Base-by-base conservation (phyloP, 495 filamentous ascomycete species). In the Achaetomiella virescens region DNA sequence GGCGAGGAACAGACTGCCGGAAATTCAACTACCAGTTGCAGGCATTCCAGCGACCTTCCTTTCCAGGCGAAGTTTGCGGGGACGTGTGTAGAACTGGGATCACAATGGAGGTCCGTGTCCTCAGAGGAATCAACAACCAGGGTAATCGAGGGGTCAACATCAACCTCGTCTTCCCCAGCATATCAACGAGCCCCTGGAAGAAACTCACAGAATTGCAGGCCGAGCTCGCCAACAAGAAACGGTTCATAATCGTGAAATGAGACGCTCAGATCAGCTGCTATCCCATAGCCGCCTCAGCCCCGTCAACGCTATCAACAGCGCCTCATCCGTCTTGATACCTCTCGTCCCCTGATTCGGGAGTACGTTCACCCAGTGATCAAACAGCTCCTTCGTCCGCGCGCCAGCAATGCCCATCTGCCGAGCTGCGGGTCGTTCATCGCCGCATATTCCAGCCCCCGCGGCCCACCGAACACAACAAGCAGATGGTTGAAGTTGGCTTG, bases 251-350 rank as follows among this genome's bases (percentile, higher is more conserved):
- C n/a, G n/a, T n/a, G n/a, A 31, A 31, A 31, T 9, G 4, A 5
- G 27, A 31, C 27, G n/a, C 27, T 22, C 11, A 48, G 36, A 18
- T 63, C 58, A 69, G 54, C 57, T 69, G 45, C 51, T 65, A 38
- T 70, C 75, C 76, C 76, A 78, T 52, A 87, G 57, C 44, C 70
- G 75, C 64, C 79, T 76, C 59, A 89, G 60, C 2, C 77, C 79
- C 57, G 77, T 79, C 69, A 90, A 62, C 1, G 78, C 84, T 58
- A 89, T 75, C 79, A 86, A 85, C 42, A 91, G 70, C 1, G 88
- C 87, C 66, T 92, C 88, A 52, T 91, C 88, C 4, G 86, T 90
- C 61, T 86, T 72, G 53, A 91, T 90, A 1, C 83, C 88, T 59
- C 88, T 73, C 62, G 84, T 89, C 1, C 88, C 88, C 64, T 91